Percentiles rank a stretch among this genome's conserved stretches.
Conservation (phyloP, 2,329 filamentous ascomycete genomes). For the Talaromyces sp. region DNA sequence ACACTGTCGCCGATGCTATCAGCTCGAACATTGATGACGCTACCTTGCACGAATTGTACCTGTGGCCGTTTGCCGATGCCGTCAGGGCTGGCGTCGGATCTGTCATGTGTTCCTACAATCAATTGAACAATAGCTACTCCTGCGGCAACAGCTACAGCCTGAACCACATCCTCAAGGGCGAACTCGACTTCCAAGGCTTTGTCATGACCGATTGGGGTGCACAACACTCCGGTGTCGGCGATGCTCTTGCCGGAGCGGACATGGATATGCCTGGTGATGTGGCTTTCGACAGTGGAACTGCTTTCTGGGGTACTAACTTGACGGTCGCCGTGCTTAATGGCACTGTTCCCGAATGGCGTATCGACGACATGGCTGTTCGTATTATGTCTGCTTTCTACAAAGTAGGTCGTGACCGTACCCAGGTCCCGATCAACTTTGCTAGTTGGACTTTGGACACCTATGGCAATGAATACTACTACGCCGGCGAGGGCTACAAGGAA, state of each 20-base stretch:
- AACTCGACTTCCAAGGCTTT: conserved; percentile 73
- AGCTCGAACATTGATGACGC: conserved; percentile 62
- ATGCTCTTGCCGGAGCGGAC: conserved; percentile 67
- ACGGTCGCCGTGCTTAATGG: conserved; percentile 86
- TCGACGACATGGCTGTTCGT: conserved; percentile 89
- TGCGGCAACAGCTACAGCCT: conserved; percentile 62
- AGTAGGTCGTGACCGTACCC: conserved; percentile 53
- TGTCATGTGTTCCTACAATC: conserved; percentile 72
- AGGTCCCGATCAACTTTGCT: conserved; percentile 71
- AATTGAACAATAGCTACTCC: conserved; percentile 64
- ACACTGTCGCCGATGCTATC: conserved; percentile 59
- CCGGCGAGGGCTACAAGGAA: conserved; percentile 58
- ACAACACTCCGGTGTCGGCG: conserved; percentile 66
- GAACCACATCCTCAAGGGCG: conserved; percentile 62
- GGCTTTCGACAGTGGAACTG: conserved; percentile 65
- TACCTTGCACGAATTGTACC: conserved; percentile 61
- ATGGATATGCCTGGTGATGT: conserved; percentile 86
- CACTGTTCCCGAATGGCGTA: conserved; percentile 76
- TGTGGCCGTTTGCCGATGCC: conserved; percentile 67
- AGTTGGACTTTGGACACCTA: conserved; percentile 79
- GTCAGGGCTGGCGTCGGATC: conserved; percentile 62
- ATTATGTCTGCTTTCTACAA: conserved; percentile 66
- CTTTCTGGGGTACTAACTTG: conserved; percentile 82
- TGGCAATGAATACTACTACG: conserved; percentile 63
- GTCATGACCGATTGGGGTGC: conserved; percentile 71